Evolutionary conservation across 1,284 basidiomycete species (phyloP).

Genomic region (Ustilago sp.): DNA sequence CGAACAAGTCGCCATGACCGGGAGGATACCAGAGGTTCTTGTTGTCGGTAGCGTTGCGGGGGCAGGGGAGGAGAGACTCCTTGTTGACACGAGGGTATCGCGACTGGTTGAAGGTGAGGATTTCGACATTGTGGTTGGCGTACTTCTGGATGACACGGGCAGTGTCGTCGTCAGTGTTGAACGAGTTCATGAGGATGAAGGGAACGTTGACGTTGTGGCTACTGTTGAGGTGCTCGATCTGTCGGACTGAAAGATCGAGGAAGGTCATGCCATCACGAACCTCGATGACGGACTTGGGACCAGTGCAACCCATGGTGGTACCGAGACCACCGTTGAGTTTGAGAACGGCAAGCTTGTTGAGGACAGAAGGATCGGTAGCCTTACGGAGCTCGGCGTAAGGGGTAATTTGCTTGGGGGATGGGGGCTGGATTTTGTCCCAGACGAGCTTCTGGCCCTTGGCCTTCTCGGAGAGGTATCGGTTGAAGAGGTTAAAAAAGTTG

Average conservation of each 20-base stretch:
- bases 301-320: conserved; percentile 91
- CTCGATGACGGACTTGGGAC: conserved; percentile 73
- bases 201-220: conserved; percentile 83
- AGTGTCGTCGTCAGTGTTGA: conserved; percentile 83
- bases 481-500: conserved; percentile 98
- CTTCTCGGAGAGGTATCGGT: conserved; percentile 93
- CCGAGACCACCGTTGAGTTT: conserved; percentile 99
- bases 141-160: conserved; percentile 95
- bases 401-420: conserved; percentile 90
- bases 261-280: conserved; percentile 93
- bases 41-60: conserved; percentile 86
- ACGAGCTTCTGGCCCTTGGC: conserved; percentile 93
- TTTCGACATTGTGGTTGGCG: conserved; percentile 77
- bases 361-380: conserved; percentile 64
- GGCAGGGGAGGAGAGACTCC: conserved; percentile 90
- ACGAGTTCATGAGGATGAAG: conserved; percentile 99
- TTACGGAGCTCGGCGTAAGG: conserved; percentile 80
- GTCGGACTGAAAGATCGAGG: conserved; percentile 94
- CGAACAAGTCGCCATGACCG: conserved; percentile 97
- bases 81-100: conserved; percentile 97
- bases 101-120: conserved; percentile 89
- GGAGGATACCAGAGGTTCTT: conserved; percentile 95
- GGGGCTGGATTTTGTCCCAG: conserved; percentile 98
- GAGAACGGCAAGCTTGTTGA: conserved; percentile 84
- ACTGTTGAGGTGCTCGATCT: conserved; percentile 85